Conservation (phyloP, 306 rosid species). For the Castanea sativa region DNA sequence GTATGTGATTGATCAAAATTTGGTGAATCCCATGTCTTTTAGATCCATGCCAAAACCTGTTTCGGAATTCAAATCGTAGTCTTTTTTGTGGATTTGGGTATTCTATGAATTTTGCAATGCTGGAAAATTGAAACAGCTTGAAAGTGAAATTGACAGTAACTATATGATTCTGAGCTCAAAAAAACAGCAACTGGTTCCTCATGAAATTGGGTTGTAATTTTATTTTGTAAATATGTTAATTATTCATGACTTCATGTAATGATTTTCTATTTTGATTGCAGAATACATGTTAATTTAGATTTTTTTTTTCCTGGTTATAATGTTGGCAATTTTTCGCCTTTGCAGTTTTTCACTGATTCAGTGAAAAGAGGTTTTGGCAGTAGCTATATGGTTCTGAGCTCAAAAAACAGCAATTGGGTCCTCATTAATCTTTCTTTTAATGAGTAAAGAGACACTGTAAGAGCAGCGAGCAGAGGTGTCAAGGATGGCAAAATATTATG, state of each 20-base stretch:
- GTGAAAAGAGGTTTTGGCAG: not conserved
- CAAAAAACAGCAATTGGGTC: constrained; percentile 4
- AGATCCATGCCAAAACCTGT: not conserved
- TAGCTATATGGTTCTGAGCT: constrained; percentile 8
- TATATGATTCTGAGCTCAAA: too few species aligned
- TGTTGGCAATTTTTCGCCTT: constrained; percentile 6
- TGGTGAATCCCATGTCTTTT: not conserved
- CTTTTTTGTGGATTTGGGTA: not conserved
- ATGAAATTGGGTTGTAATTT: not conserved
- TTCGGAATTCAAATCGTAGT: not conserved
- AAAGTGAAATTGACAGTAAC: too few species aligned
- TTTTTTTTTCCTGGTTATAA: not conserved
- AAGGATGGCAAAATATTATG: constrained; percentile 73
- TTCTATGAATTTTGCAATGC: too few species aligned
- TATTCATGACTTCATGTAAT: not conserved
- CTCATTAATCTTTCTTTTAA: constrained; percentile 14
- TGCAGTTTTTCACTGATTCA: not conserved
- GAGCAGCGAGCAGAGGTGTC: constrained; percentile 19
- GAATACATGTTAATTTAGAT: not conserved
- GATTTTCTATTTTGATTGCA: not conserved
- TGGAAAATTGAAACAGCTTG: too few species aligned
- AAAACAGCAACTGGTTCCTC: too few species aligned
- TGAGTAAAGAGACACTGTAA: constrained; percentile 26
- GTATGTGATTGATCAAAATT: not conserved
- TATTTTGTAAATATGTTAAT: not conserved